Conservation (phyloP, 2,329 filamentous ascomycete genomes). For the Sporothrix euskadiensis region DNA sequence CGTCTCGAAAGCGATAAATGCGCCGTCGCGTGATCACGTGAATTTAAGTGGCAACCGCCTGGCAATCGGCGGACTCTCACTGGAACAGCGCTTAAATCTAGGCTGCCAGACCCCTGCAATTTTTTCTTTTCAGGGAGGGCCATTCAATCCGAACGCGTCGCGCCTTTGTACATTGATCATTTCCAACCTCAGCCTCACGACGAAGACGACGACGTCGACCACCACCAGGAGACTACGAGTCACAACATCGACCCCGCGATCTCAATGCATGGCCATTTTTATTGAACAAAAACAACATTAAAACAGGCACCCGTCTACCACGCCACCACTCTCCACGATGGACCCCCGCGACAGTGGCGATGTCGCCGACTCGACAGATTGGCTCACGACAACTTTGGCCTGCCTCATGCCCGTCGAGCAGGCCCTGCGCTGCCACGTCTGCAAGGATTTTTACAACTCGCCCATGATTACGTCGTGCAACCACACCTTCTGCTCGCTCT, state of each 20-base stretch:
- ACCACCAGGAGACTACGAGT: too few relatives aligned
- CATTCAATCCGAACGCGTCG: constrained; percentile 20
- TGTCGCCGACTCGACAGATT: constrained; percentile 80
- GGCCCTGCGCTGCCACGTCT: constrained; percentile 89
- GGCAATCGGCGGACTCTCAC: background rate
- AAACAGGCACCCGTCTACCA: too few relatives aligned
- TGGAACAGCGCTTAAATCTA: background rate
- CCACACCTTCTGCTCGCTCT: constrained; percentile 95
- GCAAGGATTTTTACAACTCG: constrained; percentile 94
- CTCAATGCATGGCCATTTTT: background rate
- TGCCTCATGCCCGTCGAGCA: constrained; percentile 73
- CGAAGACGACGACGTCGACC: background rate
- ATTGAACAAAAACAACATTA: too few relatives aligned
- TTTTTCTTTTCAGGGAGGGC: constrained; percentile 18
- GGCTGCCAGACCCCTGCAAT: constrained; percentile 19
- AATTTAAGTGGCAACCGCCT: constrained; percentile 9
- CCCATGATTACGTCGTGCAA: constrained; percentile 94
- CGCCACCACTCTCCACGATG: constrained; percentile 15
- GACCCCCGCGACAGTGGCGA: constrained; percentile 37
- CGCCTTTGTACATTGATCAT: background rate
- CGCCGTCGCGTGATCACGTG: constrained; percentile 33
- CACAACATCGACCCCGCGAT: background rate
- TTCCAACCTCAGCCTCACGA: background rate
- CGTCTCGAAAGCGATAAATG: constrained; percentile 1
- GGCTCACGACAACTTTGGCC: constrained; percentile 69